These are phyloP conservation scores for Chlamydomonas eustigma DNA, from an alignment of 139 green algal species.

Conservation along the genomic window DNA sequence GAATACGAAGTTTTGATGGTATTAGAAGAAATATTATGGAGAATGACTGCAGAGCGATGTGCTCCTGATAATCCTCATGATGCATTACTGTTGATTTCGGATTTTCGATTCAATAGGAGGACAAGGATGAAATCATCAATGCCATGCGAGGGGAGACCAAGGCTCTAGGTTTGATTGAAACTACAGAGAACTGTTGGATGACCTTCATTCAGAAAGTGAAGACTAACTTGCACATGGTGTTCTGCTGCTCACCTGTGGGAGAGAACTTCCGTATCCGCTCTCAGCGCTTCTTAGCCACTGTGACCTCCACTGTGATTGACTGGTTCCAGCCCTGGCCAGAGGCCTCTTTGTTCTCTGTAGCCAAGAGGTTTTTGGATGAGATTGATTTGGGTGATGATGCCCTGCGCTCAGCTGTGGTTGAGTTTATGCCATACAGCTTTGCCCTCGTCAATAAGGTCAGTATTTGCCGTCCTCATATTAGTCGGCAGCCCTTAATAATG, in stretches of 20 bases:
- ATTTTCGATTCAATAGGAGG: slow-evolving; percentile 64
- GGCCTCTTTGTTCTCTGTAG: slow-evolving; percentile 70
- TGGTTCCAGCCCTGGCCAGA: slow-evolving; percentile 87
- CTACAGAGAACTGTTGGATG: slow-evolving; percentile 77
- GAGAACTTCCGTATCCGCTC: slow-evolving; percentile 80
- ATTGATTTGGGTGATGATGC: slow-evolving; percentile 55
- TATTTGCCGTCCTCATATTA: no score
- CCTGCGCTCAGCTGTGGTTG: slow-evolving; percentile 62
- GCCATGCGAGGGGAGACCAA: slow-evolving; percentile 79
- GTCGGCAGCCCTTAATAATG: neutral
- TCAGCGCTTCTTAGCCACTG: slow-evolving; percentile 83
- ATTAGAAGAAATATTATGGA: no score
- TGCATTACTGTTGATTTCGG: neutral
- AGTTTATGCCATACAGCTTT: slow-evolving; percentile 88
- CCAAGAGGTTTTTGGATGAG: slow-evolving; percentile 81
- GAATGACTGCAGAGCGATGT: no score
- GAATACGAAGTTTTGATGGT: no score
- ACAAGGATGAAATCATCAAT: slow-evolving; percentile 87
- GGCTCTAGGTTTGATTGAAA: slow-evolving; percentile 71
- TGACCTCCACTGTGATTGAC: slow-evolving; percentile 86
- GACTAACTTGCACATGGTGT: slow-evolving; percentile 82
- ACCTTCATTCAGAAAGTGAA: slow-evolving; percentile 76
- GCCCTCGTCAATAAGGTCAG: slow-evolving; percentile 65
- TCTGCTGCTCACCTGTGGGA: slow-evolving; percentile 82
- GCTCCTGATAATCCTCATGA: no score